These are phyloP conservation scores for Colletotrichum destructivum DNA, from an alignment of 2,329 filamentous ascomycete species.

Conservation along the genomic window DNA sequence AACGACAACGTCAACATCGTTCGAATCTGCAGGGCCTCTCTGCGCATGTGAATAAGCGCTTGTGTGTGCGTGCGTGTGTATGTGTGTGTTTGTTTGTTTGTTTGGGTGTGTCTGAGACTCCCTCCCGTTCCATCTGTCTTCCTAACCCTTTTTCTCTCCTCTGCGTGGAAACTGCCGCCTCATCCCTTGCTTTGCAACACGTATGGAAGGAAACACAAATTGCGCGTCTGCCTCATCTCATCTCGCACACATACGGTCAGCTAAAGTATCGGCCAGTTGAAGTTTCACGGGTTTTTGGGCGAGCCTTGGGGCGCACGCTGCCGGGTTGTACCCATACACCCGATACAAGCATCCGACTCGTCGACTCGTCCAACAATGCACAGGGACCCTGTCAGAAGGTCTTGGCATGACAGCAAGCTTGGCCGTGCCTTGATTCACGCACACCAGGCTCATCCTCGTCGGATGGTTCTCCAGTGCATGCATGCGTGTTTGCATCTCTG, in stretches of 20 bases:
- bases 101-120: too few species aligned
- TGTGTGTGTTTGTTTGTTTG: too few species aligned
- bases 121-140: too few species aligned
- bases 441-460: background rate
- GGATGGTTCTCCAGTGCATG: background rate
- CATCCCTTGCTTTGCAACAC: background rate
- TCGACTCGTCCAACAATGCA: slow-evolving; percentile 23
- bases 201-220: slow-evolving; percentile 1
- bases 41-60: background rate
- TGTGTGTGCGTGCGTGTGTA: too few species aligned
- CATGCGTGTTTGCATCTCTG: too few species aligned
- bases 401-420: slow-evolving; percentile 41
- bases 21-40: slow-evolving; percentile 6
- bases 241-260: slow-evolving; percentile 2
- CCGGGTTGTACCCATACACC: slow-evolving; percentile 33
- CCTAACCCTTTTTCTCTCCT: background rate
- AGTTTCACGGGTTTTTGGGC: slow-evolving; percentile 25
- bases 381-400: slow-evolving; percentile 30
- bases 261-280: slow-evolving; percentile 26
- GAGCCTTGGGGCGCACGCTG: background rate
- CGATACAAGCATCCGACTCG: background rate
- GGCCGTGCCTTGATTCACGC: slow-evolving; percentile 38
- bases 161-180: background rate
- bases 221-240: background rate
- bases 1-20: background rate